A percentile compares a stretch with the other conserved stretches of the same genome.
Evolutionary conservation across 306 rosid genomes (phyloP).

Genomic region (Rosa rugosa): DNA sequence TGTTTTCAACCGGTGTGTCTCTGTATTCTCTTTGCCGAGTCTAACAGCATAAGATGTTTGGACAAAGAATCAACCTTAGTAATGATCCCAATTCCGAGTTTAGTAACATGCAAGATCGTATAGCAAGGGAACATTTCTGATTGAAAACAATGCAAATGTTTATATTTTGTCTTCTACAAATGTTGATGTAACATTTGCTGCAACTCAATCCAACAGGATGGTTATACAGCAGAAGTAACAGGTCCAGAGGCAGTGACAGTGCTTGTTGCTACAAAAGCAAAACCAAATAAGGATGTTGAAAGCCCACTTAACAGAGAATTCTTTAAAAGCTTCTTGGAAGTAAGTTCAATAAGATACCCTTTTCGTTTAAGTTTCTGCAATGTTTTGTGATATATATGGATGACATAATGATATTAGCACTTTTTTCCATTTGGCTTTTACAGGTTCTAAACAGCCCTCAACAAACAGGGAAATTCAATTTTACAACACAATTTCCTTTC

Average conservation of each 20-base stretch:
- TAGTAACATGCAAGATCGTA: not conserved
- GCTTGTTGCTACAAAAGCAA: constrained; percentile 88
- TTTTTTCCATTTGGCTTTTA: not conserved
- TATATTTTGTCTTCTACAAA: not conserved
- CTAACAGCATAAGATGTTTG: not conserved
- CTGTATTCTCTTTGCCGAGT: not conserved
- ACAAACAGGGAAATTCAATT: constrained; percentile 69
- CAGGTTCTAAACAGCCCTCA: constrained; percentile 49
- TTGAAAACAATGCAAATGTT: not conserved
- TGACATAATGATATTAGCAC: not conserved
- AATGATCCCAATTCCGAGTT: not conserved
- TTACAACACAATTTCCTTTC: constrained; percentile 73
- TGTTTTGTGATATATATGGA: not conserved
- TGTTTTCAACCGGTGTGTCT: not conserved
- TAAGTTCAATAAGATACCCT: constrained; percentile 28
- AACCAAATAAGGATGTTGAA: constrained; percentile 46
- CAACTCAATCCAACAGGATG: constrained; percentile 62
- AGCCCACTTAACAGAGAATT: constrained; percentile 70
- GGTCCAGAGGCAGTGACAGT: constrained; percentile 65
- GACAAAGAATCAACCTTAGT: not conserved
- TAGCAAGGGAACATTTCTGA: not conserved
- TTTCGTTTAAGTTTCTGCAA: not conserved
- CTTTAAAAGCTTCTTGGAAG: constrained; percentile 67
- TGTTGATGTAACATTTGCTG: not conserved
- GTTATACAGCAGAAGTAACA: constrained; percentile 63